Evolutionary conservation across 2,329 filamentous ascomycete species (phyloP).

Genomic region (Plenodomus lindquistii): DNA sequence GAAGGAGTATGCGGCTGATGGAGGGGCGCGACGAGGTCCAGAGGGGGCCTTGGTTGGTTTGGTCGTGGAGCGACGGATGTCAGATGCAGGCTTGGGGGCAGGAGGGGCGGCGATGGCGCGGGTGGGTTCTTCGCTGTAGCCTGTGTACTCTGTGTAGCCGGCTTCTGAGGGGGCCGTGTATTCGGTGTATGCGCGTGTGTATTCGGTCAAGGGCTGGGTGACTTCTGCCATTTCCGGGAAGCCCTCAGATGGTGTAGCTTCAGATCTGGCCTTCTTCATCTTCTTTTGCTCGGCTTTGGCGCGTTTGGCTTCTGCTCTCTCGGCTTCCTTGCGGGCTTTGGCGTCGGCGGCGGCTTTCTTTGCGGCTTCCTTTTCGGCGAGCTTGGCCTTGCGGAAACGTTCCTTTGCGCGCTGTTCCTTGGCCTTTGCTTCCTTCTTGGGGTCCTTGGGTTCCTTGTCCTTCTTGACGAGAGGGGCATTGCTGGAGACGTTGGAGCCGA

Average conservation of each 20-base stretch:
- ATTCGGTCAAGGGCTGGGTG: slow-evolving; percentile 28
- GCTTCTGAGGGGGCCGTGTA: slow-evolving; percentile 35
- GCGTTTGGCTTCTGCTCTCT: slow-evolving; percentile 40
- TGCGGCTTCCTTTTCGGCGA: slow-evolving; percentile 43
- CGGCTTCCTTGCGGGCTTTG: slow-evolving; percentile 51
- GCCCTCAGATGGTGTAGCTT: slow-evolving; percentile 33
- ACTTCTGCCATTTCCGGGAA: slow-evolving; percentile 32
- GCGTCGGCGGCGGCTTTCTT: slow-evolving; percentile 39
- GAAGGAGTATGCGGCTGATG: slow-evolving; percentile 53
- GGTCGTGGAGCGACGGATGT: slow-evolving; percentile 6
- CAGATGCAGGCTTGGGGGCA: slow-evolving; percentile 4
- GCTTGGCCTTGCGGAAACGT: slow-evolving; percentile 55
- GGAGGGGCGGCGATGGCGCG: slow-evolving; percentile 3
- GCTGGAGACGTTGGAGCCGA: slow-evolving; percentile 51
- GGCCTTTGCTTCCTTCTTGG: slow-evolving; percentile 44
- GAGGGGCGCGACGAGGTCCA: slow-evolving; percentile 38
- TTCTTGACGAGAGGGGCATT: slow-evolving; percentile 49
- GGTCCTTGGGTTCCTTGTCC: slow-evolving; percentile 42
- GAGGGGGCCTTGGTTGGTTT: slow-evolving; percentile 16
- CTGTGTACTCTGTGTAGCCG: background rate
- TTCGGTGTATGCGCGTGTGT: slow-evolving; percentile 30
- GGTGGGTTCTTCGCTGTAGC: slow-evolving; percentile 6
- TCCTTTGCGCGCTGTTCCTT: slow-evolving; percentile 50
- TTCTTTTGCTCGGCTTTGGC: slow-evolving; percentile 50
- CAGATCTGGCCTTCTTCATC: slow-evolving; percentile 44